Conservation (phyloP, 257 asterid genomes). For the Primulina eburnea region DNA sequence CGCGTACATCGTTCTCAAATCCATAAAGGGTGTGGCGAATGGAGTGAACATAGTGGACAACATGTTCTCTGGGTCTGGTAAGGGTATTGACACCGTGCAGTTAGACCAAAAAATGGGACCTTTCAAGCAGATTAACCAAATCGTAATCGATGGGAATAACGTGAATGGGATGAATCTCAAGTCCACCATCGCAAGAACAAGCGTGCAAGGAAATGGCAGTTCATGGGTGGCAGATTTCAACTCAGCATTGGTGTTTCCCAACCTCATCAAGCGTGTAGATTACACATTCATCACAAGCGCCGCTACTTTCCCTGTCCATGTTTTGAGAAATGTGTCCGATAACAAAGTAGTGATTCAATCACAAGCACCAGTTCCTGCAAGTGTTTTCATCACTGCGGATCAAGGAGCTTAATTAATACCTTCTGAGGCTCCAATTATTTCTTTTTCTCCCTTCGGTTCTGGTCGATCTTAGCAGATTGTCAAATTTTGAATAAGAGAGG, state of each 20-base stretch:
- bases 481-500: too few relatives aligned
- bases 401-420: constrained; percentile 42
- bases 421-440: too few relatives aligned
- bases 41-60: constrained; percentile 75
- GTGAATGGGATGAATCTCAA: constrained; percentile 69
- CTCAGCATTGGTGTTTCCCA: constrained; percentile 61
- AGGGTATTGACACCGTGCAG: constrained; percentile 60
- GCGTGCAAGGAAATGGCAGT: constrained; percentile 48
- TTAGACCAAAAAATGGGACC: constrained; percentile 43
- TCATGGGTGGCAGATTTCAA: constrained; percentile 71
- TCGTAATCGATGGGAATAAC: constrained; percentile 55
- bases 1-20: constrained; percentile 49
- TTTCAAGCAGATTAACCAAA: constrained; percentile 58
- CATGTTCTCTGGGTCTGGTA: constrained; percentile 68
- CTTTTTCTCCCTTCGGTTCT: too few relatives aligned
- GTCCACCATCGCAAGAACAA: constrained; percentile 60
- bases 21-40: constrained; percentile 54
- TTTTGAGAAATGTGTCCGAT: constrained; percentile 46
- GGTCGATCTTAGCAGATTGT: too few relatives aligned
- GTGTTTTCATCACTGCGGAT: constrained; percentile 53
- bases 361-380: constrained; percentile 44
- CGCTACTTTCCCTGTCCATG: constrained; percentile 50
- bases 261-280: constrained; percentile 50
- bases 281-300: constrained; percentile 53
- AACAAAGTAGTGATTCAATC: constrained; percentile 64